Evolutionary conservation across 139 green algal species (phyloP).

Genomic region (Yamagishiella unicocca): DNA sequence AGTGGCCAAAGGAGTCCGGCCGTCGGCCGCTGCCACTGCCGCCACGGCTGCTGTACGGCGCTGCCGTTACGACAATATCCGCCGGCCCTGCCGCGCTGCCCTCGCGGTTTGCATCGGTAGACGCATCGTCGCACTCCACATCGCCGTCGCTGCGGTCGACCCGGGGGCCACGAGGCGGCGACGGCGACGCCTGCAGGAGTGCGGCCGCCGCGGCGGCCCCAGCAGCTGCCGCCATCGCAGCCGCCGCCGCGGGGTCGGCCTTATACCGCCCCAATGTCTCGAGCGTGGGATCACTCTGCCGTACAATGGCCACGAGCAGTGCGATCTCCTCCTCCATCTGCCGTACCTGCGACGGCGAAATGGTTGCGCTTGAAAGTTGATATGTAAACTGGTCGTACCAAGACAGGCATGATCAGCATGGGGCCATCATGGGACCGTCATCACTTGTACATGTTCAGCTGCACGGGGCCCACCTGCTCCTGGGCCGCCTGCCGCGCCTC

Average conservation of each 20-base stretch:
- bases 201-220: neutral
- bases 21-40: neutral
- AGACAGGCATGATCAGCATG: neutral
- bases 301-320: conserved; percentile 36
- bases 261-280: neutral
- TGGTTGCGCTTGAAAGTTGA: neutral
- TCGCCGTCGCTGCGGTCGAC: neutral
- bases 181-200: conserved; percentile 16
- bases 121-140: no score
- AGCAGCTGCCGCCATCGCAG: neutral
- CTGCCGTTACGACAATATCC: neutral
- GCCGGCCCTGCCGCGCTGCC: neutral
- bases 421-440: neutral
- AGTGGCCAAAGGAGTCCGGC: neutral
- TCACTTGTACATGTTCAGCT: neutral
- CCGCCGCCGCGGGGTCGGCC: neutral
- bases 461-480: conserved; percentile 21
- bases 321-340: conserved; percentile 45
- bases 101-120: no score
- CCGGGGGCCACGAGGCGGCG: neutral
- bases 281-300: conserved; percentile 8
- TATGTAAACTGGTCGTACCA: neutral
- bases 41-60: neutral
- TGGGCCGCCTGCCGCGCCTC: conserved; percentile 24
- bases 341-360: conserved; percentile 16